Base-by-base conservation (phyloP, 805 yeast genomes). In the Candida ovalis region DNA sequence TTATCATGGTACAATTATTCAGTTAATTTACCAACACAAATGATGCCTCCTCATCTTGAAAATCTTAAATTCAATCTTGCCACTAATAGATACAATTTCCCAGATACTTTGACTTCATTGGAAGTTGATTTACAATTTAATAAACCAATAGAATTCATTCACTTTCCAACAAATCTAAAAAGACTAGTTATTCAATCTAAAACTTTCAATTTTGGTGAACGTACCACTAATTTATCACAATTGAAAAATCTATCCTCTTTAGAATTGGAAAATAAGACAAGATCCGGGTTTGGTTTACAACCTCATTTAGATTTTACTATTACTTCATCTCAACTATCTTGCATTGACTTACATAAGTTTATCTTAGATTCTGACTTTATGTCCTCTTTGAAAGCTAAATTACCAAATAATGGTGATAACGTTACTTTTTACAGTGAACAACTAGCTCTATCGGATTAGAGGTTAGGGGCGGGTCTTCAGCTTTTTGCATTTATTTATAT, bases 1-100 rank as follows among this genome's bases (percentile, higher is more conserved):
- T 40, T 40, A 25, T 2, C n/a, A n/a, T 40, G 30, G 32, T 19
- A 40, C 19, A 40, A 40, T 18, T 40, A 40, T 27, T 40, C 42
- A 4, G 33, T 40, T 24, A 9, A 17, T 24, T 25, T 40, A 13
- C 42, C 42, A 12, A 12, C 32, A 13, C 32, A 40, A 13, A 23
- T 17, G 19, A 15, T 40, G 21, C 42, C 42, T 25, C 21, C 42
- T 2, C 23, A 40, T 40, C 18, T 40, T 17, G 24, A 27, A 24
- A 3, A 18, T 2, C 25, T 40, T 4, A 23, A 12, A 5, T 24
- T 23, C 17, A 27, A 27, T n/a, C 42, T 40, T 17, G 32, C 18
- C 7, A 13, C 28, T 23, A n/a, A 23, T 13, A 17, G n/a, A 15
- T 40, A 40, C 25, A 7, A 7, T 40, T 40, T 40, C 30, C 39